Base-by-base conservation (phyloP, 805 yeast genomes). In the Schwanniomyces occidentalis region DNA sequence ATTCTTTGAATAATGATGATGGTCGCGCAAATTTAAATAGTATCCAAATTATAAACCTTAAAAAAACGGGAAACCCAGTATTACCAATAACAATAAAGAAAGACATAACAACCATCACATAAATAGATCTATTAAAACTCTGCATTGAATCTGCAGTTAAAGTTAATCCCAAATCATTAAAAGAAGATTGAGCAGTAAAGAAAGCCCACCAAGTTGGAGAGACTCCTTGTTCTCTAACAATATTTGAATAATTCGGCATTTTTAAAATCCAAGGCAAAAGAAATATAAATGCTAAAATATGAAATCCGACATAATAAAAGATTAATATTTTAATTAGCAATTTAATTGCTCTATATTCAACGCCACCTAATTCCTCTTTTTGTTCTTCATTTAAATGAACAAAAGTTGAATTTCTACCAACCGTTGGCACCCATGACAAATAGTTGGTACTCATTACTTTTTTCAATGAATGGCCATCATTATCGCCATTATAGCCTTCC, bases 331-430 rank as follows among this genome's bases (percentile, higher is more conserved):
- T 74, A 38, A 84, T 78, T 37, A 93, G 63, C 7, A 89, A 63
- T 52, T 88, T 88, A 38, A 86, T 73, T 0, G 99, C 88, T 27
- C 97, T 74, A 56, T 93, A 93, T 54, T 93, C 99, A 10, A 93
- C 96, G 32, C 99, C 99, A 24, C 99, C 99, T 24, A 93, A 64
- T 56, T 93, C 99, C 40, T 85, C 95, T 51, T 87, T 89, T 57
- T 93, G 98, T 16, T 75, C 81, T 23, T 80, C 86, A 3, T 87
- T 78, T 27, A 93, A 59, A 10, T 84, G 84, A 2, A 88, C 84
- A 67, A 93, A 93, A 0, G 90, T 82, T 0, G 98, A 91, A 59
- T 93, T 93, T 58, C 97, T 75, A 8, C 96, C 98, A 22, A 93
- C 75, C 0, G 93, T 85, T 2, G 98, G 97, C 20, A 75, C 75